Percentiles rank a stretch among this genome's conserved stretches.
Conservation (phyloP, 495 filamentous ascomycete species). For the Aspergillus cavernicola region DNA sequence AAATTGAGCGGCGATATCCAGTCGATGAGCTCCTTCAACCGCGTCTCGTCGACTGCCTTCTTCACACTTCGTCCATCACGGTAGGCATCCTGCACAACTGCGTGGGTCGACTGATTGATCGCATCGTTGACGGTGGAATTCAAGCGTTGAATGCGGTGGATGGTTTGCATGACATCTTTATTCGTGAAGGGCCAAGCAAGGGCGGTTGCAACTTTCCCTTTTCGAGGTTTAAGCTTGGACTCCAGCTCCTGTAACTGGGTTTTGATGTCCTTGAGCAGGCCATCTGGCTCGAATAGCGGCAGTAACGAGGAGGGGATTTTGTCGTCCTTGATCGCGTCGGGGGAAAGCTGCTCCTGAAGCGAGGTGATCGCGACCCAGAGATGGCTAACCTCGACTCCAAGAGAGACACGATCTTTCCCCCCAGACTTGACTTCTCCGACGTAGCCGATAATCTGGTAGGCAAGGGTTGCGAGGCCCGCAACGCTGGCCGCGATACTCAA, state of each 20-base stretch:
- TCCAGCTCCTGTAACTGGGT: not conserved
- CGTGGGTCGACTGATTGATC: constrained; percentile 6
- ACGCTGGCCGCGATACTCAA: constrained; percentile 7
- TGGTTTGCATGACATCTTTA: constrained; percentile 4
- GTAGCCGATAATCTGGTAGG: constrained; percentile 8
- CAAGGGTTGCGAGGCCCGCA: not conserved
- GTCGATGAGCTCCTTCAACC: constrained; percentile 7
- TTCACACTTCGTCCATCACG: constrained; percentile 2
- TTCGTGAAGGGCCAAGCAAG: constrained; percentile 9
- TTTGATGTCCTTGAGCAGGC: constrained; percentile 8
- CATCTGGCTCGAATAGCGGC: constrained; percentile 4
- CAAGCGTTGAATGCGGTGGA: constrained; percentile 3
- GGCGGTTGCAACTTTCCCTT: not conserved
- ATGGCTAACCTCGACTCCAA: not conserved
- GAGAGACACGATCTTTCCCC: constrained; percentile 3
- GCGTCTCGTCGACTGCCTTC: constrained; percentile 4
- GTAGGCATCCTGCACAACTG: constrained; percentile 1
- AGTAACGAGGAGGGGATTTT: constrained; percentile 1
- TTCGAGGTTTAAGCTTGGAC: not conserved
- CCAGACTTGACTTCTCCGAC: not conserved
- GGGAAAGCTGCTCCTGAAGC: constrained; percentile 4
- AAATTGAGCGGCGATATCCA: constrained; percentile 11
- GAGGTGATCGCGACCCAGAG: constrained; percentile 2
- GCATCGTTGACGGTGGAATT: constrained; percentile 1
- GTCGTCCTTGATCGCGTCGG: constrained; percentile 4